Conservation (phyloP, 805 yeast species). For the Saturnispora dispora region DNA sequence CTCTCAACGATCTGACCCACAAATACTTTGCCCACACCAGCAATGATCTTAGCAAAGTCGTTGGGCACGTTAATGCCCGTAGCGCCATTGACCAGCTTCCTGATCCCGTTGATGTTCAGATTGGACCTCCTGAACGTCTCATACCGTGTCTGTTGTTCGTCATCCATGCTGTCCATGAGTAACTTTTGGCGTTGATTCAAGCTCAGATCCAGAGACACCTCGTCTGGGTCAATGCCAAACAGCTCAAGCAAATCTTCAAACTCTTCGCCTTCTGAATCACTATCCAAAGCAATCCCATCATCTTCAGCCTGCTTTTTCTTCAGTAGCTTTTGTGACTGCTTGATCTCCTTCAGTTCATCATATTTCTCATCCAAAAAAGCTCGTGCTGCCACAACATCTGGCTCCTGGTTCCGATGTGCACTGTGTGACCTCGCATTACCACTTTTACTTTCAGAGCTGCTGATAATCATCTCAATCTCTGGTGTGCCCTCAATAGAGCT, state of each 20-base stretch:
- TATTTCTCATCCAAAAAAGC: slow-evolving; percentile 19
- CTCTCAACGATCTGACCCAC: slow-evolving; percentile 84
- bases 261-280: slow-evolving; percentile 19
- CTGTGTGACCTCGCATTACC: background rate
- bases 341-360: slow-evolving; percentile 17
- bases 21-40: slow-evolving; percentile 81
- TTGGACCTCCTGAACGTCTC: slow-evolving; percentile 80
- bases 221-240: slow-evolving; percentile 27
- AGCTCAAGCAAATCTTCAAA: slow-evolving; percentile 25
- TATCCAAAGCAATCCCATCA: slow-evolving; percentile 21
- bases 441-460: background rate
- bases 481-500: slow-evolving; percentile 10
- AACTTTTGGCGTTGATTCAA: slow-evolving; percentile 53
- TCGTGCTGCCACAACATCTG: slow-evolving; percentile 21
- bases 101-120: slow-evolving; percentile 63
- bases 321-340: slow-evolving; percentile 18
- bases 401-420: slow-evolving; percentile 9
- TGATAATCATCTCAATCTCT: slow-evolving; percentile 7
- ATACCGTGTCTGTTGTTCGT: slow-evolving; percentile 79
- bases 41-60: slow-evolving; percentile 69
- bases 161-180: slow-evolving; percentile 62
- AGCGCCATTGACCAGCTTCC: slow-evolving; percentile 68
- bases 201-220: slow-evolving; percentile 26
- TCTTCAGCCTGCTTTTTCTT: slow-evolving; percentile 23
- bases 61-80: slow-evolving; percentile 74